Conservation (phyloP, 768 basidiomycete genomes). For the Termitomyces sp. region DNA sequence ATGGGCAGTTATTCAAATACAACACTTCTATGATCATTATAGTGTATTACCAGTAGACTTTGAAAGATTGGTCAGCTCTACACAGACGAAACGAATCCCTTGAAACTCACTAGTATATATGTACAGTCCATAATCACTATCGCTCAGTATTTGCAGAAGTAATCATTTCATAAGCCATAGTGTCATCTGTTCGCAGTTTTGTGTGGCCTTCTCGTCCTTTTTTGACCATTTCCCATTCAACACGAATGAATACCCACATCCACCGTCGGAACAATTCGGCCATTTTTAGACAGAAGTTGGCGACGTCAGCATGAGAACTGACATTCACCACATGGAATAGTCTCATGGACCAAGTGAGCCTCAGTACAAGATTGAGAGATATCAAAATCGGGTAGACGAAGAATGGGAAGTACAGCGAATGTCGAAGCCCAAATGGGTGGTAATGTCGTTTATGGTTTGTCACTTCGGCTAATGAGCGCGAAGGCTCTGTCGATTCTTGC, state of each 20-base stretch:
- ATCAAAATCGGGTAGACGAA: constrained; percentile 82
- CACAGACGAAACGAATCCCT: not conserved
- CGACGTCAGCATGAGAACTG: constrained; percentile 68
- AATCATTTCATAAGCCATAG: constrained; percentile 38
- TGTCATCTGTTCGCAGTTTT: constrained; percentile 27
- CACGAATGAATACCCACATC: constrained; percentile 97
- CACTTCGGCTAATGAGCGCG: constrained; percentile 4
- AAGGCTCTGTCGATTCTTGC: not conserved
- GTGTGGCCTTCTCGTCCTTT: constrained; percentile 28
- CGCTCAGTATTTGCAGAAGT: constrained; percentile 24
- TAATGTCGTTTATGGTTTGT: constrained; percentile 19
- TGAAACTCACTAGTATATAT: constrained; percentile 10
- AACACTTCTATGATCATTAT: not conserved
- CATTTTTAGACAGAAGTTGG: constrained; percentile 88
- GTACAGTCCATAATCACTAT: constrained; percentile 1
- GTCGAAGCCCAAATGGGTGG: constrained; percentile 72
- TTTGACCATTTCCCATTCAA: constrained; percentile 94
- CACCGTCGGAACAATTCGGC: constrained; percentile 88
- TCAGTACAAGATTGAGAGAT: constrained; percentile 78
- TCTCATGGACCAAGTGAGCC: constrained; percentile 93
- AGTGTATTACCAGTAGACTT: not conserved
- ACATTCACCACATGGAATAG: constrained; percentile 83
- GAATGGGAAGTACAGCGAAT: constrained; percentile 74
- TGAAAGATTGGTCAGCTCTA: not conserved
- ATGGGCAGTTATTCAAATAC: not conserved